Base-by-base conservation (phyloP, 148 eudicot species). In the Polygonum maritimum region DNA sequence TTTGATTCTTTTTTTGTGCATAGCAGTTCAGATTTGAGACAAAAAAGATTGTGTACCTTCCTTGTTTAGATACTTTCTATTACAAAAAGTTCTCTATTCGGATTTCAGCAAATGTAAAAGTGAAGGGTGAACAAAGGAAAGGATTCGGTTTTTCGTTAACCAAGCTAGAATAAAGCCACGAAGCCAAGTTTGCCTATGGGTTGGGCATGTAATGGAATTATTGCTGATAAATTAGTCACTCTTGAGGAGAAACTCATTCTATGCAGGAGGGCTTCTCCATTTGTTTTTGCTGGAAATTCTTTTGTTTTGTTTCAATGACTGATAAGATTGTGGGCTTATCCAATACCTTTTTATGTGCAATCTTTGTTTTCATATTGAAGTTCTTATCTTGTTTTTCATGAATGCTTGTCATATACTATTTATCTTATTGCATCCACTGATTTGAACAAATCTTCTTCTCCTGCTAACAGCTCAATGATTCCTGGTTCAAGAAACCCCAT, bases 401-500 rank as follows among this genome's bases (percentile, higher is more conserved):
- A 21, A 57, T 19, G 22, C 63, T 21, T 51, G 63, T 51, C 55
- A 51, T 14, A 2, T 51, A 16, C n/a, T 51, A 1, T 51, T 51
- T 51, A 22, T 31, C 35, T 22, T 48, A 48, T 26, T 44, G 31
- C 10, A 7, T 15, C 21, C n/a, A 73, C n/a, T 73, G 58, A 26
- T 71, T 26, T 33, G 4, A 19, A 35, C 45, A 51, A 73, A 47
- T 73, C 33, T 73, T 38, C 40, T 73, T 0, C 58, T 73, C 14
- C 75, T 77, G 35, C 79, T 81, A 40, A 26, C 44, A 94, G 98
- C 77, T 94, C 98, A 57, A 92, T 94, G 97, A 85, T 94, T 83
- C 97, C 97, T 85, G 91, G 97, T 73, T 92, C 98, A 79, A 92
- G 95, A 88, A 94, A 92, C 75, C 97, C 98, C 41, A 90, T 92